Evolutionary conservation across 192 early-diverging fungal species (phyloP).

Genomic region (Backusella liffmaniae): DNA sequence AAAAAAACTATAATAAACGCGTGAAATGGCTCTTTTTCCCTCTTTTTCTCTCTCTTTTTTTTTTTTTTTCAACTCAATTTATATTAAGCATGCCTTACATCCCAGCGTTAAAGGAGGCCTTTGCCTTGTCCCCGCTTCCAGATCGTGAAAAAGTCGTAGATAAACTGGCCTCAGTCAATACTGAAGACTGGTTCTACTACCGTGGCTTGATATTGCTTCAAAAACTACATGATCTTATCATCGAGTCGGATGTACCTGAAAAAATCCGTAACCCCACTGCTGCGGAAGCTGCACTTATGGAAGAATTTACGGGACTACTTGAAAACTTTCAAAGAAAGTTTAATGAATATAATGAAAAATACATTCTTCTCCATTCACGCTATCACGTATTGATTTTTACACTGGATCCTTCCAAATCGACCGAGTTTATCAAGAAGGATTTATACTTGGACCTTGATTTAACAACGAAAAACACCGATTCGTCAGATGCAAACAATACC

Average conservation of each 20-base stretch:
- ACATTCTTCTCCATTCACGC: conserved; percentile 9
- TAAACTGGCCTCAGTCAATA: conserved; percentile 4
- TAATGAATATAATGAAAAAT: background rate
- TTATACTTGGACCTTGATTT: conserved; percentile 5
- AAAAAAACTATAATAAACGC: conserved; percentile 4
- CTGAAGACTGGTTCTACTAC: conserved; percentile 27
- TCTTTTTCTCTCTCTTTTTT: background rate
- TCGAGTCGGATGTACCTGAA: background rate
- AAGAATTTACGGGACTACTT: background rate
- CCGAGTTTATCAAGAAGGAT: conserved; percentile 5
- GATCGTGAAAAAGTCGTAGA: conserved; percentile 8
- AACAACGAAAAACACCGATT: background rate
- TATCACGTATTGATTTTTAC: conserved; percentile 22
- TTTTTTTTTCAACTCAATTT: background rate
- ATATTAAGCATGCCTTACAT: conserved; percentile 11
- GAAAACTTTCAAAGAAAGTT: background rate
- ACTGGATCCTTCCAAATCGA: conserved; percentile 5
- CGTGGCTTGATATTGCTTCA: conserved; percentile 27
- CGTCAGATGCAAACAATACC: background rate
- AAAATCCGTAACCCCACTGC: conserved; percentile 1
- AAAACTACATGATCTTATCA: background rate
- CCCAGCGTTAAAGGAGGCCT: conserved; percentile 22
- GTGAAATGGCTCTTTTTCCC: background rate
- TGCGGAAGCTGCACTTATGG: conserved; percentile 11
- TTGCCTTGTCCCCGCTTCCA: conserved; percentile 20